These are phyloP conservation scores for Tolypocladium guangdongense DNA, from an alignment of 2,329 filamentous ascomycete genomes.

Conservation along the genomic window DNA sequence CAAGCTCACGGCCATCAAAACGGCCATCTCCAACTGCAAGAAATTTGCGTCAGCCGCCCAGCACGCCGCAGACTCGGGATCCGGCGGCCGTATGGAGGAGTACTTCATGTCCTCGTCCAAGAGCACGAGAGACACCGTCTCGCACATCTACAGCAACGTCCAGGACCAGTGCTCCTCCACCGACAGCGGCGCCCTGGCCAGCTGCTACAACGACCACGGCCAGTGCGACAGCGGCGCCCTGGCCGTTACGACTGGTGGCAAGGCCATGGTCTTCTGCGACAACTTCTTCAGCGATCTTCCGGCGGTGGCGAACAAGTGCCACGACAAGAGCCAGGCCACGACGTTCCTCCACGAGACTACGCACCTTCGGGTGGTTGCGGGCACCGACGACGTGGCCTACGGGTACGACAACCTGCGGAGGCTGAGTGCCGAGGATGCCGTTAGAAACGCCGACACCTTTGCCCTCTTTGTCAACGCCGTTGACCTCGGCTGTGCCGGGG, in stretches of 20 bases:
- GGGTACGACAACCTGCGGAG: conserved; percentile 37
- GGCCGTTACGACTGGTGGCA: conserved; percentile 48
- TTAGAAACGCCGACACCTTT: conserved; percentile 52
- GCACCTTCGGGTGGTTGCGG: conserved; percentile 43
- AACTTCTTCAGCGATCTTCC: conserved; percentile 45
- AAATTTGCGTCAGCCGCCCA: conserved; percentile 41
- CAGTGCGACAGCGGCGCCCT: conserved; percentile 41
- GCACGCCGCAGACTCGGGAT: conserved; percentile 35
- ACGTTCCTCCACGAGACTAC: conserved; percentile 56
- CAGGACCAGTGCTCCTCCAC: conserved; percentile 42
- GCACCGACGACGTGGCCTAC: conserved; percentile 50
- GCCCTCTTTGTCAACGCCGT: conserved; percentile 25
- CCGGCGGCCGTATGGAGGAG: conserved; percentile 37
- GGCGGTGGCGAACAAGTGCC: conserved; percentile 37
- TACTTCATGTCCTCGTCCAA: conserved; percentile 49
- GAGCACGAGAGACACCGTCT: conserved; percentile 34
- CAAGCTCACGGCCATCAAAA: conserved; percentile 31
- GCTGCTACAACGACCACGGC: conserved; percentile 45
- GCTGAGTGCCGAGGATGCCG: conserved; percentile 35
- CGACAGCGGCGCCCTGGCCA: conserved; percentile 39
- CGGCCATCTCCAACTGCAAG: conserved; percentile 42
- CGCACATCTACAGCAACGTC: conserved; percentile 36
- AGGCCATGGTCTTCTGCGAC: conserved; percentile 48
- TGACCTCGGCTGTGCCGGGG: conserved; percentile 6
- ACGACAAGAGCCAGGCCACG: conserved; percentile 53